Percentiles rank a stretch among this genome's conserved stretches.
phyloP scores from a whole-genome alignment of 352 stramenopile species.

The Pythium chondricola region DNA sequence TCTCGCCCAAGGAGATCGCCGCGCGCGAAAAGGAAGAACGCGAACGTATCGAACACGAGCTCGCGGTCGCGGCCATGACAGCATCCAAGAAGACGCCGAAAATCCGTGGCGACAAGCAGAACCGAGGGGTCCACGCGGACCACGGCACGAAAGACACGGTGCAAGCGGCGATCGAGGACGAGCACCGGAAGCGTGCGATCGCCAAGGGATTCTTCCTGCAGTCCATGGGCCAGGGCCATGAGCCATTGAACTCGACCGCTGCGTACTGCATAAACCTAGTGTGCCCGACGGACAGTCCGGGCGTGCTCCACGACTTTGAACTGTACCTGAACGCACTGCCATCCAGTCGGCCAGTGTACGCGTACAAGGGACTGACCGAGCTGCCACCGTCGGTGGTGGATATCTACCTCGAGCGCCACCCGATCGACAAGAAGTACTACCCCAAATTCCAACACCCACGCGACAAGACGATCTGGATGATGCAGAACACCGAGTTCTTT shows the following conservation, averaged over 20 bases:
- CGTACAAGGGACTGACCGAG: constrained; percentile 26
- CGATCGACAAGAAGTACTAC: constrained; percentile 71
- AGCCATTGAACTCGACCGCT: constrained; percentile 45
- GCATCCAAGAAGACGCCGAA: constrained; percentile 17
- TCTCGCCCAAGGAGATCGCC: constrained; percentile 53
- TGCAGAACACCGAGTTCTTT: constrained; percentile 83
- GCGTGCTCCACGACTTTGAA: constrained; percentile 62
- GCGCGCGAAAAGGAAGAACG: constrained; percentile 38
- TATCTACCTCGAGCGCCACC: constrained; percentile 72
- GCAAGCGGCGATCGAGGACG: background rate
- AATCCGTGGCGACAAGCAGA: constrained; percentile 17
- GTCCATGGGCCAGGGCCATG: constrained; percentile 61
- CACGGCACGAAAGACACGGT: constrained; percentile 17
- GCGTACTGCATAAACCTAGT: constrained; percentile 80
- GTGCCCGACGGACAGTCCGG: constrained; percentile 45
- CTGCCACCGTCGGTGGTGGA: constrained; percentile 74
- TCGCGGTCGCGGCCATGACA: constrained; percentile 4
- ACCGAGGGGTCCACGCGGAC: background rate
- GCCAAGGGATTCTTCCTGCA: constrained; percentile 65
- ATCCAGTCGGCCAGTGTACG: constrained; percentile 53
- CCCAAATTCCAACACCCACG: constrained; percentile 35
- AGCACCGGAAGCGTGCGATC: constrained; percentile 15
- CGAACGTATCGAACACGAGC: constrained; percentile 25
- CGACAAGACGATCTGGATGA: constrained; percentile 82
- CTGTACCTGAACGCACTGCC: constrained; percentile 66